These are phyloP conservation scores for Boeremia lycopersici DNA, from an alignment of 2,329 filamentous ascomycete genomes.

Conservation along the genomic window DNA sequence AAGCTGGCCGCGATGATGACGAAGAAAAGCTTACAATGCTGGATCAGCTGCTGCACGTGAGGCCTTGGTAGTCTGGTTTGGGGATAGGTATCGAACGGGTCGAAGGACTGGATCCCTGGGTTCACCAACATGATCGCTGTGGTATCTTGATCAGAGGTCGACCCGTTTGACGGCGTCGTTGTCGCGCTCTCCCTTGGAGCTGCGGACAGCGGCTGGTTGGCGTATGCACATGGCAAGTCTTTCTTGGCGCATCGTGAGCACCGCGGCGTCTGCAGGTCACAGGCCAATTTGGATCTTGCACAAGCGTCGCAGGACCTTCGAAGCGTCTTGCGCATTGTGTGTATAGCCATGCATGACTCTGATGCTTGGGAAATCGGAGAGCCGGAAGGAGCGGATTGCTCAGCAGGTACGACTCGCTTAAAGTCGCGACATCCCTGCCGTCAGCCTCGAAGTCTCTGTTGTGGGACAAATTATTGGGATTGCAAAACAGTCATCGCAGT, in stretches of 20 bases:
- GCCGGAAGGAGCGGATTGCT: constrained; percentile 11
- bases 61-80: constrained; percentile 57
- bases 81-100: constrained; percentile 65
- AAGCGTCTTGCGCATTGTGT: constrained; percentile 60
- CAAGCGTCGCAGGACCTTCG: constrained; percentile 63
- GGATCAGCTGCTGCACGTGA: constrained; percentile 62
- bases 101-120: constrained; percentile 48
- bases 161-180: not conserved
- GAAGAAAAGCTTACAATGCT: constrained; percentile 54
- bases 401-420: constrained; percentile 14
- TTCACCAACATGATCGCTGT: constrained; percentile 22
- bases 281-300: constrained; percentile 62
- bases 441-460: not conserved
- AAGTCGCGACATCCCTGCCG: constrained; percentile 3
- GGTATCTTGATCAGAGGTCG: not conserved
- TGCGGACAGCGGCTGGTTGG: constrained; percentile 56
- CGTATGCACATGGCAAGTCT: constrained; percentile 57
- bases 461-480: not conserved
- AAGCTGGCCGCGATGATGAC: not conserved
- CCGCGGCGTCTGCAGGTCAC: constrained; percentile 60
- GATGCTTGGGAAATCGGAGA: not conserved
- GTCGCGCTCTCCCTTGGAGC: constrained; percentile 28
- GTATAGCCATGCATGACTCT: constrained; percentile 12
- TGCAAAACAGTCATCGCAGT: too few relatives aligned
- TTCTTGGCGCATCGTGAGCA: constrained; percentile 63